phyloP scores from a whole-genome alignment of 257 asterid species.

The Petunia secreta region DNA sequence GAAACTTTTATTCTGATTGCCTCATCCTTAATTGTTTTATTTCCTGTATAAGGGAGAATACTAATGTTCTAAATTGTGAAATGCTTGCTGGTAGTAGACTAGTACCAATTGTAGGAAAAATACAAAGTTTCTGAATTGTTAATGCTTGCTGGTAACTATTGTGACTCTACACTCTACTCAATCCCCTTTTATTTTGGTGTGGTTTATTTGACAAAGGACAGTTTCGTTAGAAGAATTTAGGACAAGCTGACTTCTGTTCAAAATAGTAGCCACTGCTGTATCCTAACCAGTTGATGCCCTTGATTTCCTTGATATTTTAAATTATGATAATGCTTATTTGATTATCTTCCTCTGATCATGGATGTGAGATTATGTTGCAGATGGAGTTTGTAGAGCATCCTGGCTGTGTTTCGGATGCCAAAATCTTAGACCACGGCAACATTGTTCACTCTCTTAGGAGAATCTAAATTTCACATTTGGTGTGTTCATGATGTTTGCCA shows the following conservation, averaged over 20 bases:
- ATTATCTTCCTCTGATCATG: conserved; percentile 26
- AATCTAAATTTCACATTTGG: too few species aligned
- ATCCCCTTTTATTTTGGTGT: neutral
- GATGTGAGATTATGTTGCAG: conserved; percentile 51
- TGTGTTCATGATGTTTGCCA: neutral
- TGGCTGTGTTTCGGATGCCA: conserved; percentile 98
- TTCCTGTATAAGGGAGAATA: conserved; percentile 22
- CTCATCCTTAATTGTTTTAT: conserved; percentile 9
- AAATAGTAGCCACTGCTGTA: conserved; percentile 16
- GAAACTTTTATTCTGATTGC: neutral
- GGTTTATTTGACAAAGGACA: conserved; percentile 3
- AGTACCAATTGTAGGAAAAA: too few species aligned
- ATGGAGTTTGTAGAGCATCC: conserved; percentile 98
- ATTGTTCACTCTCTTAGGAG: conserved; percentile 36
- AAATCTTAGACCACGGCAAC: conserved; percentile 87
- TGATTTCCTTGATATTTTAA: conserved; percentile 19
- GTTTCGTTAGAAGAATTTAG: neutral
- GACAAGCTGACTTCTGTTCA: neutral
- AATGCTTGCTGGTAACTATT: neutral
- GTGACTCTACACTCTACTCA: conserved; percentile 1
- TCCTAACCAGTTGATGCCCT: neutral
- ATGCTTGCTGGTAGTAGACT: conserved; percentile 29
- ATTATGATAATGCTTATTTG: conserved; percentile 23
- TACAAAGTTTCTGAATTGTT: too few species aligned
- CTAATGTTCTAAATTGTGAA: conserved; percentile 26